Conservation (phyloP, 2,329 filamentous ascomycete species). For the Fusarium nanum region DNA sequence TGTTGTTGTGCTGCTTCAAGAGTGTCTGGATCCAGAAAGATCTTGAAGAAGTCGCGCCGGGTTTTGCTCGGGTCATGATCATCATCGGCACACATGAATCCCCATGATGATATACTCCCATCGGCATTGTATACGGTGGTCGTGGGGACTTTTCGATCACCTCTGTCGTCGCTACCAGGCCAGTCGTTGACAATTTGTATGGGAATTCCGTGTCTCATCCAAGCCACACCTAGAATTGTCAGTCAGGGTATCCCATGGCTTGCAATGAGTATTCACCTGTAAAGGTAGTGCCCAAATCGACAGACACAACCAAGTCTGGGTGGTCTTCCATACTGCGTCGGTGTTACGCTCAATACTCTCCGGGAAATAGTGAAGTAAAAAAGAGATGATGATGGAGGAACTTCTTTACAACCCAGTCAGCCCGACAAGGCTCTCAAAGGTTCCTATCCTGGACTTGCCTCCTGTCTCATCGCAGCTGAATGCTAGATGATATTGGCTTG, state of each 20-base stretch:
- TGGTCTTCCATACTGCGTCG: slow-evolving; percentile 31
- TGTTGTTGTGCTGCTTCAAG: slow-evolving; percentile 57
- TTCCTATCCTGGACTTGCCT: background rate
- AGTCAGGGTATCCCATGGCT: background rate
- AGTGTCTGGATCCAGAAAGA: slow-evolving; percentile 62
- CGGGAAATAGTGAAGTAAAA: background rate
- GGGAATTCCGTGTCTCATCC: slow-evolving; percentile 54
- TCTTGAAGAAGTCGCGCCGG: slow-evolving; percentile 66
- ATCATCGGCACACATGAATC: slow-evolving; percentile 63
- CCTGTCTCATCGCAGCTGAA: background rate
- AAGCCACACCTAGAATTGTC: slow-evolving; percentile 49
- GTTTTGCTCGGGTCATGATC: slow-evolving; percentile 49
- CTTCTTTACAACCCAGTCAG: background rate
- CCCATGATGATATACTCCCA: slow-evolving; percentile 61
- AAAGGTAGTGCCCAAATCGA: slow-evolving; percentile 61
- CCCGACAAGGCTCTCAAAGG: background rate
- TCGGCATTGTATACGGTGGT: slow-evolving; percentile 60
- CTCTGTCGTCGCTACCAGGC: slow-evolving; percentile 63
- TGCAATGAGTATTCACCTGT: slow-evolving; percentile 50
- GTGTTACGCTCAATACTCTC: background rate
- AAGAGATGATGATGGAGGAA: background rate
- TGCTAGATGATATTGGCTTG: background rate
- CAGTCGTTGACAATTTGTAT: slow-evolving; percentile 63
- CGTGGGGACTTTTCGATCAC: slow-evolving; percentile 67
- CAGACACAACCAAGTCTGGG: slow-evolving; percentile 56